Percentiles rank a stretch among this genome's conserved stretches.
These are phyloP conservation scores for Candida sakaeoensis DNA, from an alignment of 805 yeast genomes.

Conservation along the genomic window DNA sequence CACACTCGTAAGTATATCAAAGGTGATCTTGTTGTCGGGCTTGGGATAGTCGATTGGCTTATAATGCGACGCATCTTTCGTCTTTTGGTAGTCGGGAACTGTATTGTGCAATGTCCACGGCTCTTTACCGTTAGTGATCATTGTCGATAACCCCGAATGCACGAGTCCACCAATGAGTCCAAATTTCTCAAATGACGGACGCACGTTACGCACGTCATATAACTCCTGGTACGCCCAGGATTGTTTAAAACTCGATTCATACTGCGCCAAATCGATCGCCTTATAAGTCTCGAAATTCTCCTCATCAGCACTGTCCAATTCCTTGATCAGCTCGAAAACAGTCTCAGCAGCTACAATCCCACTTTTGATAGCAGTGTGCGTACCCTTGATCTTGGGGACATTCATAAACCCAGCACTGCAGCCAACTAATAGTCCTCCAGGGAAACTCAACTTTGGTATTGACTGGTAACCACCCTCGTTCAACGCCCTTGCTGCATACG, in stretches of 20 bases:
- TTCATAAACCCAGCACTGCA: slow-evolving; percentile 96
- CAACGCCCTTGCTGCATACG: slow-evolving; percentile 93
- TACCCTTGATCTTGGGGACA: slow-evolving; percentile 96
- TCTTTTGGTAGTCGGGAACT: slow-evolving; percentile 68
- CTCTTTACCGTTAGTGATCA: slow-evolving; percentile 71
- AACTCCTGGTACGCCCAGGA: slow-evolving; percentile 90
- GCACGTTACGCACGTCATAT: slow-evolving; percentile 77
- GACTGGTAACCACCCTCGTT: slow-evolving; percentile 97
- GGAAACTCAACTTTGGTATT: slow-evolving; percentile 85
- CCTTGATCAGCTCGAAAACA: slow-evolving; percentile 44
- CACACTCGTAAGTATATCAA: slow-evolving; percentile 91
- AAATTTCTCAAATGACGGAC: slow-evolving; percentile 85
- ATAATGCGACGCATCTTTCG: slow-evolving; percentile 62
- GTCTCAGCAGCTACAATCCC: slow-evolving; percentile 94
- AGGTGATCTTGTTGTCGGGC: slow-evolving; percentile 90
- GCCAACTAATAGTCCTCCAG: slow-evolving; percentile 95
- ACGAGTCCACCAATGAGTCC: slow-evolving; percentile 79
- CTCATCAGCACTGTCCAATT: slow-evolving; percentile 45
- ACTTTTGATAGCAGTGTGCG: slow-evolving; percentile 95
- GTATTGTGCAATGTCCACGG: slow-evolving; percentile 83
- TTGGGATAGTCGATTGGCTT: slow-evolving; percentile 85
- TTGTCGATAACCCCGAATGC: slow-evolving; percentile 80
- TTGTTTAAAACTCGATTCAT: slow-evolving; percentile 59
- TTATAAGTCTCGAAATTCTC: slow-evolving; percentile 32
- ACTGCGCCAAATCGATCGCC: slow-evolving; percentile 49